Conservation (phyloP, 495 filamentous ascomycete genomes). For the Talaromyces nanjingensis region DNA sequence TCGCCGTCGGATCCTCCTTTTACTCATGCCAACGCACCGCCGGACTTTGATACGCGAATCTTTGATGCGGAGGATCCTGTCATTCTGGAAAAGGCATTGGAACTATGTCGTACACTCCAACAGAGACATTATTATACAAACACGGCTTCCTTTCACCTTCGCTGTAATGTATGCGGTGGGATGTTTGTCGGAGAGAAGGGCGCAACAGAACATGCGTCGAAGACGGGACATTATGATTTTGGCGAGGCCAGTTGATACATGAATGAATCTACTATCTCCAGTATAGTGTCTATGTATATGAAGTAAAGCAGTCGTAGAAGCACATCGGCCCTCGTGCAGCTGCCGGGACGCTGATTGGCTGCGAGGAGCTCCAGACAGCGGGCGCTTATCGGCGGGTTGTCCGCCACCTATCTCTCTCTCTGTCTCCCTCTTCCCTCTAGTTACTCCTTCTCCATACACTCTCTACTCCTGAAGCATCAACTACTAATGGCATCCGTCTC, state of each 20-base stretch:
- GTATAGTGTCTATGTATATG: too few relatives aligned
- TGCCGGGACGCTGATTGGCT: background rate
- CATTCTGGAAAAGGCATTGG: constrained; percentile 59
- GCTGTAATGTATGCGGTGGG: constrained; percentile 69
- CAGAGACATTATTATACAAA: constrained; percentile 84
- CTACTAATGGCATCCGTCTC: background rate
- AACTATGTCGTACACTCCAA: constrained; percentile 65
- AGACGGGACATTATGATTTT: constrained; percentile 66
- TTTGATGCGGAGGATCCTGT: constrained; percentile 66
- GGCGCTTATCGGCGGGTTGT: constrained; percentile 3
- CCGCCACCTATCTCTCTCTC: background rate
- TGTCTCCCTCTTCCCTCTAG: too few relatives aligned
- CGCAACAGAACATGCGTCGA: constrained; percentile 58
- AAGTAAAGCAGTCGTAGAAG: background rate
- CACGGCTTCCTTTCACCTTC: constrained; percentile 73
- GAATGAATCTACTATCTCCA: too few relatives aligned
- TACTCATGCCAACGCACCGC: constrained; percentile 47
- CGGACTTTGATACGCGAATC: constrained; percentile 70
- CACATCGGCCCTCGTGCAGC: constrained; percentile 5
- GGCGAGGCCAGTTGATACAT: constrained; percentile 50
- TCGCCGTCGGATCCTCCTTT: constrained; percentile 55
- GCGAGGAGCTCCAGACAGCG: background rate
- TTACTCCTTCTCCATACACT: too few relatives aligned
- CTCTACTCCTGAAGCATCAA: too few relatives aligned
- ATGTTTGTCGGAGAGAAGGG: constrained; percentile 68